phyloP scores from a whole-genome alignment of 2,329 filamentous ascomycete genomes.

The Trichoderma brevicompactum region DNA sequence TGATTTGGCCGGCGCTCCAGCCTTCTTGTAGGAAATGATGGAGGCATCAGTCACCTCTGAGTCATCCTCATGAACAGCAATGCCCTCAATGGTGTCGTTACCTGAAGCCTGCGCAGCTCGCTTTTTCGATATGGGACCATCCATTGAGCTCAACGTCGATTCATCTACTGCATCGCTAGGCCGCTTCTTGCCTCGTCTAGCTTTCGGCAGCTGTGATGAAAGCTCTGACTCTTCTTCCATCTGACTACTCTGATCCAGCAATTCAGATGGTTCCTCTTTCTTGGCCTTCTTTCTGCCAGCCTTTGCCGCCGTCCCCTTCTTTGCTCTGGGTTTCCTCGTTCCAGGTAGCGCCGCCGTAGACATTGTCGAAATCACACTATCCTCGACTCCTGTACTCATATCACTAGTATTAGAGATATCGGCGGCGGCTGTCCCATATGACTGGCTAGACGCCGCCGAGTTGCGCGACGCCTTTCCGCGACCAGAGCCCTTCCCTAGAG shows the following conservation, averaged over 20 bases:
- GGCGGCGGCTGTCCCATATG: constrained; percentile 55
- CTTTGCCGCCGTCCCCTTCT: constrained; percentile 58
- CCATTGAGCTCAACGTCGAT: constrained; percentile 46
- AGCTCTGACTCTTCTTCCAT: constrained; percentile 35
- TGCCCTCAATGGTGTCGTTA: constrained; percentile 47
- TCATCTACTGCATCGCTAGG: constrained; percentile 63
- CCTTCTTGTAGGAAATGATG: constrained; percentile 45
- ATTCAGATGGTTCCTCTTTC: constrained; percentile 59
- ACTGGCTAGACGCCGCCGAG: constrained; percentile 71
- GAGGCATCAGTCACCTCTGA: constrained; percentile 47
- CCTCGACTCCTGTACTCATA: constrained; percentile 55
- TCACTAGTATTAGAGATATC: constrained; percentile 56
- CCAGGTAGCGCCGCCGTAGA: constrained; percentile 63
- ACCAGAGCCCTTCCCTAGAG: constrained; percentile 58
- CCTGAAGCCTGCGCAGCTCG: constrained; percentile 58
- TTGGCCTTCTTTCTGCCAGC: constrained; percentile 47
- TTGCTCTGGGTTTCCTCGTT: constrained; percentile 59
- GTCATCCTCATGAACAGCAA: constrained; percentile 46
- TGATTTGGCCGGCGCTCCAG: constrained; percentile 47
- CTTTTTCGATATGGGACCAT: constrained; percentile 62
- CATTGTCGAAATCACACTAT: constrained; percentile 62
- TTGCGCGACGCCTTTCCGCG: constrained; percentile 58
- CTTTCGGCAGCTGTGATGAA: constrained; percentile 44
- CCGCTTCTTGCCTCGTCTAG: constrained; percentile 64
- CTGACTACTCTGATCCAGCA: constrained; percentile 41